These are phyloP conservation scores for Alternaria arbusti DNA, from an alignment of 2,329 filamentous ascomycete species.

Conservation along the genomic window DNA sequence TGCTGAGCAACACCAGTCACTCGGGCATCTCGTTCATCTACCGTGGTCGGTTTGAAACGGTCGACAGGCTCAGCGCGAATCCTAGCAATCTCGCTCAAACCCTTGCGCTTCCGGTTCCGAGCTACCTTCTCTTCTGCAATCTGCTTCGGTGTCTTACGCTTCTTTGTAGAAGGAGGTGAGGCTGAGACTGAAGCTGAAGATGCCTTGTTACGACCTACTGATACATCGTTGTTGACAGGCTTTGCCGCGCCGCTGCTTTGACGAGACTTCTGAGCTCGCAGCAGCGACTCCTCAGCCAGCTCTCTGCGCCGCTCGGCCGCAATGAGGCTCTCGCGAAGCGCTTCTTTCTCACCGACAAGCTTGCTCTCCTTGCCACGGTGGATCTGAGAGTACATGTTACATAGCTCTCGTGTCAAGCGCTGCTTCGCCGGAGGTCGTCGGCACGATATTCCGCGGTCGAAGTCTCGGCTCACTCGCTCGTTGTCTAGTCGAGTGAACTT, in stretches of 20 bases:
- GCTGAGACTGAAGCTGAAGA: not conserved
- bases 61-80: not conserved
- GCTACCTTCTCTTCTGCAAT: not conserved
- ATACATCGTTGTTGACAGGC: not conserved
- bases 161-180: not conserved
- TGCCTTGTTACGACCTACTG: not conserved
- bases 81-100: not conserved
- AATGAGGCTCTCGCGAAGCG: not conserved
- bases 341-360: not conserved
- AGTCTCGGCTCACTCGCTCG: not conserved
- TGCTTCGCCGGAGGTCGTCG: not conserved
- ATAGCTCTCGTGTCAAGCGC: conserved; percentile 2
- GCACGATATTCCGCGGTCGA: not conserved
- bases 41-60: not conserved
- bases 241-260: not conserved
- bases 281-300: not conserved
- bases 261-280: not conserved
- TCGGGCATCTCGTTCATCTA: not conserved
- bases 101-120: not conserved
- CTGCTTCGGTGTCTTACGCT: not conserved
- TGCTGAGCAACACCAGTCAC: not conserved
- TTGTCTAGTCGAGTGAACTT: not conserved
- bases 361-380: not conserved
- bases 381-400: conserved; percentile 3
- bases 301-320: not conserved